phyloP scores from a whole-genome alignment of 2,329 filamentous ascomycete species.

The Xylariaceae sp. region DNA sequence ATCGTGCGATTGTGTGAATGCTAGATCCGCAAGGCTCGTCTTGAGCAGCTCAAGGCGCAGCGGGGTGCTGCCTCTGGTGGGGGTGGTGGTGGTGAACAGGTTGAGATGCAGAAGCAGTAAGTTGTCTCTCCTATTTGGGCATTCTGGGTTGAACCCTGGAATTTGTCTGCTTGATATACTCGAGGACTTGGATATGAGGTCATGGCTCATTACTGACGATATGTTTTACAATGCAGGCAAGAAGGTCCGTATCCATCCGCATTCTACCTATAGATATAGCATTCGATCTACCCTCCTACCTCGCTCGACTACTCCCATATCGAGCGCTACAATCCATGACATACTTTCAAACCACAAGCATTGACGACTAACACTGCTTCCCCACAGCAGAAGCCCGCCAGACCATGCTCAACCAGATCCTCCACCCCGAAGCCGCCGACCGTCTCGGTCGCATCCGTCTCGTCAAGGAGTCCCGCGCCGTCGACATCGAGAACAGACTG shows the following conservation, averaged over 20 bases:
- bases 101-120: slow-evolving; percentile 60
- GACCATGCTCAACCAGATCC: slow-evolving; percentile 82
- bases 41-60: slow-evolving; percentile 85
- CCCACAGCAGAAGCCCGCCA: slow-evolving; percentile 70
- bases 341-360: background rate
- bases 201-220: too few species aligned
- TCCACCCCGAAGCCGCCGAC: slow-evolving; percentile 88
- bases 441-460: slow-evolving; percentile 89
- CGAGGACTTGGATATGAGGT: too few species aligned
- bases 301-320: too few species aligned
- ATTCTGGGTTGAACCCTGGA: background rate
- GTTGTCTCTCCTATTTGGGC: slow-evolving; percentile 22
- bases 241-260: too few species aligned
- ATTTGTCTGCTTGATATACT: background rate
- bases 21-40: slow-evolving; percentile 84
- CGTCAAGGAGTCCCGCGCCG: slow-evolving; percentile 87
- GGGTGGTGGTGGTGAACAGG: slow-evolving; percentile 43
- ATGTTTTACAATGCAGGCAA: too few species aligned
- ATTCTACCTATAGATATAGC: too few species aligned
- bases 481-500: slow-evolving; percentile 85
- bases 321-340: background rate
- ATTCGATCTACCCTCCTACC: too few species aligned
- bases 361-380: background rate
- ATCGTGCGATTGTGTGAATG: background rate
- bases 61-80: slow-evolving; percentile 44